phyloP scores from a whole-genome alignment of 2,329 filamentous ascomycete species.

The Colletotrichum lentis region DNA sequence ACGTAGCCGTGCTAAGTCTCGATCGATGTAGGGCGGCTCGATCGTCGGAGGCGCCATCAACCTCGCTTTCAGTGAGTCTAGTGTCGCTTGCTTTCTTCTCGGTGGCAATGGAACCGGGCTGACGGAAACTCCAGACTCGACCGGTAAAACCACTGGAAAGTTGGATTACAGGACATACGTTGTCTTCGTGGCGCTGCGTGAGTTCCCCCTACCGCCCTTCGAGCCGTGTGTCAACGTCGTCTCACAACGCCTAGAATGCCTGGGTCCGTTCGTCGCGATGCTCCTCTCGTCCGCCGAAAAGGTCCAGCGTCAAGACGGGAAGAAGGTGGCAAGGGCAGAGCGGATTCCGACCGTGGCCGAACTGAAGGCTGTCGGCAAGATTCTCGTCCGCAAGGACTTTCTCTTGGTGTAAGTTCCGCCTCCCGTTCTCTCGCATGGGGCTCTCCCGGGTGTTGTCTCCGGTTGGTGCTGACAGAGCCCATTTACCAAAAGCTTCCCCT shows the following conservation, averaged over 20 bases:
- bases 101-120: accelerated
- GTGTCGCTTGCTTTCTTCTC: accelerated
- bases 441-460: too few relatives aligned
- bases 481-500: slow-evolving; percentile 7
- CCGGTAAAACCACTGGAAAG: slow-evolving; percentile 20
- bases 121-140: background rate
- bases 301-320: slow-evolving; percentile 16
- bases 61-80: slow-evolving; percentile 20
- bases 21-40: background rate
- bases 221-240: too few relatives aligned
- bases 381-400: slow-evolving; percentile 30
- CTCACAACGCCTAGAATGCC: slow-evolving; percentile 3
- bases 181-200: slow-evolving; percentile 16
- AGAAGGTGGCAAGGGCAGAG: background rate
- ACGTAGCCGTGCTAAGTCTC: background rate
- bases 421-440: too few relatives aligned
- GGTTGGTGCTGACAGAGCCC: background rate
- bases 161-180: slow-evolving; percentile 21
- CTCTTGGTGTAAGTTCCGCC: slow-evolving; percentile 27
- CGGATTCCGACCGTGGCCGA: background rate
- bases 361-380: slow-evolving; percentile 10
- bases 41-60: slow-evolving; percentile 24
- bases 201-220: background rate
- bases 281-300: slow-evolving; percentile 13
- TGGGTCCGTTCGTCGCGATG: slow-evolving; percentile 9